phyloP scores from a whole-genome alignment of 805 yeast species.

The Teunomyces funiuensis region DNA sequence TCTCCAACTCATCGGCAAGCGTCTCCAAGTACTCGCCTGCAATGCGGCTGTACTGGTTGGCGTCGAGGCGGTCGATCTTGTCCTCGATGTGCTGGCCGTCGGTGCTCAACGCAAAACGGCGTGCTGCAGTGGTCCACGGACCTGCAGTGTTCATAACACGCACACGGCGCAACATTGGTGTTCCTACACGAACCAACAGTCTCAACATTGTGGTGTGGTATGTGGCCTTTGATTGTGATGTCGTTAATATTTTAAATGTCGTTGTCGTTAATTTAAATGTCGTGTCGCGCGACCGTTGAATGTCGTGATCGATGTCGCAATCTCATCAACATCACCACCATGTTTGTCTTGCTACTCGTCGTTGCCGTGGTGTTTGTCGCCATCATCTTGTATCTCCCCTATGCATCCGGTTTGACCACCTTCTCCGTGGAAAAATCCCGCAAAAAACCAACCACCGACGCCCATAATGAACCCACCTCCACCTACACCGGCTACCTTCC shows the following conservation, averaged over 20 bases:
- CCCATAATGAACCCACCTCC: conserved; percentile 2
- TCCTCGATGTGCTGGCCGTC: conserved; percentile 54
- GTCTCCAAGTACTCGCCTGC: conserved; percentile 72
- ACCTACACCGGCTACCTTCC: conserved; percentile 37
- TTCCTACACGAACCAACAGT: not conserved
- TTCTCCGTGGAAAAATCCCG: conserved; percentile 31
- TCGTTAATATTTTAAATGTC: not conserved
- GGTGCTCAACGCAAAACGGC: conserved; percentile 35
- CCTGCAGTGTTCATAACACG: not conserved
- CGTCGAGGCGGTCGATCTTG: conserved; percentile 48
- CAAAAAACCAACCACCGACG: conserved; percentile 14
- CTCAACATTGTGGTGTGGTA: not conserved
- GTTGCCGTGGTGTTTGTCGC: conserved; percentile 44
- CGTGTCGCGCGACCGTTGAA: too few species aligned
- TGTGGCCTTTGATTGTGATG: not conserved
- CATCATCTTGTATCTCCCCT: conserved; percentile 46
- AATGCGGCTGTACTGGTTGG: conserved; percentile 57
- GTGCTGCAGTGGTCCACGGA: not conserved
- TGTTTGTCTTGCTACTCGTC: conserved; percentile 39
- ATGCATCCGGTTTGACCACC: conserved; percentile 49
- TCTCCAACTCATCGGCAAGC: conserved; percentile 66
- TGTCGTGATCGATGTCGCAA: not conserved
- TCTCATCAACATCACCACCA: conserved; percentile 11
- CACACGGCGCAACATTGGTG: not conserved
- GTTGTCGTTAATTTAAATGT: too few species aligned